Conservation (phyloP, 2,329 filamentous ascomycete species). For the Colletotrichum incanum region DNA sequence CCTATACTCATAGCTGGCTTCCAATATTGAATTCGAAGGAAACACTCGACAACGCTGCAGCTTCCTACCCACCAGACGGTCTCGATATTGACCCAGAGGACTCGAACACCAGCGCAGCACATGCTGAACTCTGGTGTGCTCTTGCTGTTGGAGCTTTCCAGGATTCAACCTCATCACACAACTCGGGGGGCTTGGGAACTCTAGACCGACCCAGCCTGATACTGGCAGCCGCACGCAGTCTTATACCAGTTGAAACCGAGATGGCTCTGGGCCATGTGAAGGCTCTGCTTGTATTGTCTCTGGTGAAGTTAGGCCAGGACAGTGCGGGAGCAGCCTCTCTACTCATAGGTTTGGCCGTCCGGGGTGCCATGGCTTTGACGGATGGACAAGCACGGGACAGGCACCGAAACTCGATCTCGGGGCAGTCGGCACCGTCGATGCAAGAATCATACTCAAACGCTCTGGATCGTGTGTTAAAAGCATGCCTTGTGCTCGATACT, state of each 20-base stretch:
- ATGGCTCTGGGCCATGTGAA: conserved; percentile 61
- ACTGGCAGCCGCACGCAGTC: conserved; percentile 64
- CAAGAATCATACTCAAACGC: conserved; percentile 20
- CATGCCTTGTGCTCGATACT: conserved; percentile 76
- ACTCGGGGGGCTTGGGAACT: conserved; percentile 46
- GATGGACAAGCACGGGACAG: conserved; percentile 14
- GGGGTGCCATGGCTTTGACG: conserved; percentile 38
- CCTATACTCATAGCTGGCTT: conserved; percentile 84
- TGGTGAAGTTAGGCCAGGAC: conserved; percentile 74
- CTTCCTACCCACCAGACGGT: conserved; percentile 58
- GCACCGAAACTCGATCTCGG: conserved; percentile 11
- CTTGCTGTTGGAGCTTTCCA: conserved; percentile 72
- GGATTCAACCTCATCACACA: conserved; percentile 52
- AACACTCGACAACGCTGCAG: conserved; percentile 66
- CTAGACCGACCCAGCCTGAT: conserved; percentile 53
- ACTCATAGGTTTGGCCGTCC: conserved; percentile 75
- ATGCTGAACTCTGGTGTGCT: conserved; percentile 74
- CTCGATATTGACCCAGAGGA: conserved; percentile 49
- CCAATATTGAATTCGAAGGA: conserved; percentile 78
- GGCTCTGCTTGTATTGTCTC: conserved; percentile 71
- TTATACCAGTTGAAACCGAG: conserved; percentile 65
- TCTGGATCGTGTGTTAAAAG: conserved; percentile 56
- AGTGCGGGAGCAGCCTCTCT: conserved; percentile 74
- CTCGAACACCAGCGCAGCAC: conserved; percentile 54
- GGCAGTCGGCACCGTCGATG: conserved; percentile 4